Conservation (phyloP, 495 filamentous ascomycete genomes). For the Pyronema domesticum region DNA sequence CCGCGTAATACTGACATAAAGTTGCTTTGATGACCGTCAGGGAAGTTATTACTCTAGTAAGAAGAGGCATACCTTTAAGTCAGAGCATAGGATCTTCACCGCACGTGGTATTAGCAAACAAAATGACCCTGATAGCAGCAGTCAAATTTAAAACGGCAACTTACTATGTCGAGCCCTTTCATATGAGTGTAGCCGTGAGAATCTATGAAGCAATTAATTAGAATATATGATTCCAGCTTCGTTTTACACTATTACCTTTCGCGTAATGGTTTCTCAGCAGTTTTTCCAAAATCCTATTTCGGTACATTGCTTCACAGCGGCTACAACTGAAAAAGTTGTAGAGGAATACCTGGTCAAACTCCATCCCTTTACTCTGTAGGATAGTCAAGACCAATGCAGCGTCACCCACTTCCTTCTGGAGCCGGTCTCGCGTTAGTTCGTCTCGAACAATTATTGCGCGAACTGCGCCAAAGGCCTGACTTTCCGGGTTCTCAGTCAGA, state of each 20-base stretch:
- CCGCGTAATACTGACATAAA: constrained; percentile 3
- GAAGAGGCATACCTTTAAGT: not conserved
- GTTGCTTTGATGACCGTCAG: not conserved
- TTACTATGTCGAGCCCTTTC: not conserved
- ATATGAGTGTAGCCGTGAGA: not conserved
- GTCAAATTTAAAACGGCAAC: not conserved
- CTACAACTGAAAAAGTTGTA: constrained; percentile 16
- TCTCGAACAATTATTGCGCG: constrained; percentile 31
- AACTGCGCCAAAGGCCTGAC: constrained; percentile 28
- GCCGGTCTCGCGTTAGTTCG: constrained; percentile 17
- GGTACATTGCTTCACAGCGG: constrained; percentile 1
- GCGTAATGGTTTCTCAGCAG: not conserved
- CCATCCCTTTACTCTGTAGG: constrained; percentile 32
- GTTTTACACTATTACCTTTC: not conserved
- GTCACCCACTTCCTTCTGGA: constrained; percentile 24
- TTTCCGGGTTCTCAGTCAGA: constrained; percentile 22
- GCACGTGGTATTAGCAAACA: not conserved
- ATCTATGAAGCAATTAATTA: not conserved
- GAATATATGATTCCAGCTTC: not conserved
- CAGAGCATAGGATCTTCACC: not conserved
- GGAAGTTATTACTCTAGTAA: not conserved
- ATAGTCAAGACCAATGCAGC: constrained; percentile 28
- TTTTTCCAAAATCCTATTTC: not conserved
- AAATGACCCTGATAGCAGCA: not conserved
- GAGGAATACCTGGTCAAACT: constrained; percentile 27